Percentiles rank a stretch among this genome's conserved stretches.
phyloP scores from a whole-genome alignment of 495 filamentous ascomycete genomes.

The Paragyromitra xinjiangensis region DNA sequence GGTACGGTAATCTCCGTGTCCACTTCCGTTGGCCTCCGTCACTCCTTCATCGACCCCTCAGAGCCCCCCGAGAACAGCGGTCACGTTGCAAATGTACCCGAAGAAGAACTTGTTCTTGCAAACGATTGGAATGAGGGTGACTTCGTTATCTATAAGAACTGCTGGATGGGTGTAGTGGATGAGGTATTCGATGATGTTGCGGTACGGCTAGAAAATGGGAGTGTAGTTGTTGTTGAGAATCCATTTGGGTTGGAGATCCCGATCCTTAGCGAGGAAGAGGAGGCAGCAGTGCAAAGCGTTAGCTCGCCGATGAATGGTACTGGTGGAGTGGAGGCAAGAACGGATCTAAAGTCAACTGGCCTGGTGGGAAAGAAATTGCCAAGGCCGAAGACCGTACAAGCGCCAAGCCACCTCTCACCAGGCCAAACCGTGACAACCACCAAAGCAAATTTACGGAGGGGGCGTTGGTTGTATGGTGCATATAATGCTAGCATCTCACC shows the following conservation, averaged over 20 bases:
- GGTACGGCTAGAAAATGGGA: constrained; percentile 58
- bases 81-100: constrained; percentile 21
- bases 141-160: constrained; percentile 58
- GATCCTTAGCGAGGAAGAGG: constrained; percentile 50
- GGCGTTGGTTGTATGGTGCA: constrained; percentile 63
- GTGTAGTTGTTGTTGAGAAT: constrained; percentile 59
- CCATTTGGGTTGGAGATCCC: constrained; percentile 57
- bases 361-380: constrained; percentile 16
- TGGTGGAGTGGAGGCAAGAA: not conserved
- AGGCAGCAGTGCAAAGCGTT: constrained; percentile 38
- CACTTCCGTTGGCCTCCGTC: constrained; percentile 59
- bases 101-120: constrained; percentile 55
- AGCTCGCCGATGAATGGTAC: constrained; percentile 24
- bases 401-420: constrained; percentile 55
- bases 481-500: constrained; percentile 62
- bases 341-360: constrained; percentile 13
- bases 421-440: constrained; percentile 65
- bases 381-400: constrained; percentile 45
- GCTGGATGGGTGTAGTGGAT: constrained; percentile 60
- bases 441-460: constrained; percentile 64
- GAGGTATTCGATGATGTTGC: constrained; percentile 57
- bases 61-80: constrained; percentile 41
- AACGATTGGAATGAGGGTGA: constrained; percentile 58
- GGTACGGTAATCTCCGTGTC: constrained; percentile 60
- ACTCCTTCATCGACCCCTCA: constrained; percentile 54